Evolutionary conservation across 2,329 filamentous ascomycete genomes (phyloP).

Genomic region (Bretziella fagacearum): DNA sequence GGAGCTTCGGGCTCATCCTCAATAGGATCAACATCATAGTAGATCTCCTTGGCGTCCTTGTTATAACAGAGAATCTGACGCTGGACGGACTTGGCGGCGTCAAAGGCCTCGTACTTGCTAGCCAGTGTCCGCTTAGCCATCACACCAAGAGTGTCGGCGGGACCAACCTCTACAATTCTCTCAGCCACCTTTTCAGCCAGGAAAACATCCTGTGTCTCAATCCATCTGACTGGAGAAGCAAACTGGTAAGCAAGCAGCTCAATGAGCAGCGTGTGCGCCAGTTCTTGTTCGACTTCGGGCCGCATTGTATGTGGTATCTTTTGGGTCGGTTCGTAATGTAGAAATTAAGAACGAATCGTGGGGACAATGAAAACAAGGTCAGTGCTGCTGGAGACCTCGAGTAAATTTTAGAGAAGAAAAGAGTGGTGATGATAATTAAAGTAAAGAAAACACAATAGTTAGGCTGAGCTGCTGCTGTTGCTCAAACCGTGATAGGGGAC

Average conservation of each 20-base stretch:
- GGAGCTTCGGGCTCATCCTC: slow-evolving; percentile 68
- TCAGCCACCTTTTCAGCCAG: slow-evolving; percentile 91
- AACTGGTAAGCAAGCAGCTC: slow-evolving; percentile 99
- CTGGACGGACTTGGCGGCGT: slow-evolving; percentile 90
- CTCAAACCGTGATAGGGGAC: background rate
- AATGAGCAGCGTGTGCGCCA: slow-evolving; percentile 92
- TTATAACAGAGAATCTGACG: slow-evolving; percentile 98
- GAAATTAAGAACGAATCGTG: slow-evolving; percentile 4
- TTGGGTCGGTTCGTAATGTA: slow-evolving; percentile 6
- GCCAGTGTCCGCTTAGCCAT: slow-evolving; percentile 95
- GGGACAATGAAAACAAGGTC: background rate
- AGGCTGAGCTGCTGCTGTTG: slow-evolving; percentile 8
- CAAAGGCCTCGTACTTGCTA: slow-evolving; percentile 96
- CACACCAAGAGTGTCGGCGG: slow-evolving; percentile 86
- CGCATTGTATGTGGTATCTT: slow-evolving; percentile 47
- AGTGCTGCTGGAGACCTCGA: background rate
- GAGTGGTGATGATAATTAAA: slow-evolving; percentile 3
- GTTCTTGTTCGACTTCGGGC: slow-evolving; percentile 98
- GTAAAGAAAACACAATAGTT: slow-evolving; percentile 1
- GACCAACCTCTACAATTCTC: slow-evolving; percentile 93
- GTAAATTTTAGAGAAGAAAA: background rate
- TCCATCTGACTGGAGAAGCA: slow-evolving; percentile 97
- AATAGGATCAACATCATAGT: slow-evolving; percentile 92
- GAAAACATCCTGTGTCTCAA: slow-evolving; percentile 99
- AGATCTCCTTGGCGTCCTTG: slow-evolving; percentile 98